Evolutionary conservation across 768 basidiomycete genomes (phyloP).

Genomic region (Basidioascus undulatus): DNA sequence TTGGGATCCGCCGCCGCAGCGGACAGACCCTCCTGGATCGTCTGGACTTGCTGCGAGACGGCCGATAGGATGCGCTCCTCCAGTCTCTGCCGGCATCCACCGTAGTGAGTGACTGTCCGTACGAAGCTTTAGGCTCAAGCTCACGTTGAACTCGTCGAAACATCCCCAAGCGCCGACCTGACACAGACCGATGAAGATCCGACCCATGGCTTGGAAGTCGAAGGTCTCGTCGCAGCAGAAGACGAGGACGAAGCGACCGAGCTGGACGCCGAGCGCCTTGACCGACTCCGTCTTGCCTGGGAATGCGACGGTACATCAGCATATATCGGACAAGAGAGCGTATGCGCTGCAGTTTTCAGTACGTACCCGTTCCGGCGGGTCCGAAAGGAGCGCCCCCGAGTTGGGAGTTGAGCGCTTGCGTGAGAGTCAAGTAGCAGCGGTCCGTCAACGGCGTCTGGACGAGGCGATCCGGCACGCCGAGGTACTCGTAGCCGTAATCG

Average conservation of each 20-base stretch:
- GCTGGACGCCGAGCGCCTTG: slow-evolving; percentile 88
- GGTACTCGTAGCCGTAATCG: slow-evolving; percentile 96
- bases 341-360: no score
- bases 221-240: slow-evolving; percentile 99
- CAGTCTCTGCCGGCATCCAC: no score
- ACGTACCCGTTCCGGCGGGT: slow-evolving; percentile 77
- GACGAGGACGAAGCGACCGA: slow-evolving; percentile 97
- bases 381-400: slow-evolving; percentile 95
- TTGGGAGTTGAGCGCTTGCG: slow-evolving; percentile 82
- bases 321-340: no score
- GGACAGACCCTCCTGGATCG: slow-evolving; percentile 86
- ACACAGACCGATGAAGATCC: slow-evolving; percentile 94
- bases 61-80: slow-evolving; percentile 95
- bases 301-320: slow-evolving; percentile 4
- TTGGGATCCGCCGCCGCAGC: slow-evolving; percentile 57
- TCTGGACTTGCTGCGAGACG: slow-evolving; percentile 97
- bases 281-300: slow-evolving; percentile 96
- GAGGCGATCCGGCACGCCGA: slow-evolving; percentile 85
- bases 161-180: slow-evolving; percentile 96
- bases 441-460: slow-evolving; percentile 97
- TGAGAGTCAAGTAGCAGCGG: slow-evolving; percentile 82
- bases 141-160: slow-evolving; percentile 22
- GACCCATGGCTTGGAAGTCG: slow-evolving; percentile 99
- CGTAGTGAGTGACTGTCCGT: no score
- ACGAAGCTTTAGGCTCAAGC: no score